Conservation (phyloP, 2,329 filamentous ascomycete species). For the Sporothrix curviconia region DNA sequence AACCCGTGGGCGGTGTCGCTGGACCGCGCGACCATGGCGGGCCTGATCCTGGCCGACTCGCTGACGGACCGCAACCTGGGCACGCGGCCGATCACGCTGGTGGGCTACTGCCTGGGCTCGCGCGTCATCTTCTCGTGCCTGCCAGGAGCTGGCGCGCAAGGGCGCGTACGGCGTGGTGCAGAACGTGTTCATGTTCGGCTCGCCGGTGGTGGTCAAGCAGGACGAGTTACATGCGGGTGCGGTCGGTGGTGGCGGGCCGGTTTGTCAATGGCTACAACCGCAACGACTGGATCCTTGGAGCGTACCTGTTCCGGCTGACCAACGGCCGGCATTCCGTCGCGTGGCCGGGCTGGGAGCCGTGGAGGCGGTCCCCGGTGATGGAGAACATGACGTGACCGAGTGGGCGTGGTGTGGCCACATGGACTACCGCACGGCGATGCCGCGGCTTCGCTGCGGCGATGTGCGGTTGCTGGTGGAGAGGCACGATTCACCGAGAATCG, state of each 20-base stretch:
- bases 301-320: constrained; percentile 91
- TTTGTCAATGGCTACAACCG: constrained; percentile 92
- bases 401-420: constrained; percentile 88
- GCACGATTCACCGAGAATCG: constrained; percentile 93
- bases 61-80: constrained; percentile 87
- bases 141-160: constrained; percentile 73
- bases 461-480: constrained; percentile 84
- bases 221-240: constrained; percentile 79
- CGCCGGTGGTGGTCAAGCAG: constrained; percentile 81
- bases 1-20: constrained; percentile 98
- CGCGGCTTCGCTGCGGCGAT: constrained; percentile 74
- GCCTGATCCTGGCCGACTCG: constrained; percentile 89
- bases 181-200: constrained; percentile 92
- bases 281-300: constrained; percentile 96
- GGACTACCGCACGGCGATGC: constrained; percentile 93
- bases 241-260: constrained; percentile 80
- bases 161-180: constrained; percentile 83
- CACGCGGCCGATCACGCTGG: constrained; percentile 81
- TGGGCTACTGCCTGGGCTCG: constrained; percentile 89
- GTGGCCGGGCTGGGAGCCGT: constrained; percentile 78
- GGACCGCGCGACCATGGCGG: constrained; percentile 79
- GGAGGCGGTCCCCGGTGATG: constrained; percentile 66
- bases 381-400: constrained; percentile 86
- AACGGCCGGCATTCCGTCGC: constrained; percentile 82
- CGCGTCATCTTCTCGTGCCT: constrained; percentile 90